Evolutionary conservation across 768 basidiomycete species (phyloP).

Genomic region (Melanogaster broomeanus): DNA sequence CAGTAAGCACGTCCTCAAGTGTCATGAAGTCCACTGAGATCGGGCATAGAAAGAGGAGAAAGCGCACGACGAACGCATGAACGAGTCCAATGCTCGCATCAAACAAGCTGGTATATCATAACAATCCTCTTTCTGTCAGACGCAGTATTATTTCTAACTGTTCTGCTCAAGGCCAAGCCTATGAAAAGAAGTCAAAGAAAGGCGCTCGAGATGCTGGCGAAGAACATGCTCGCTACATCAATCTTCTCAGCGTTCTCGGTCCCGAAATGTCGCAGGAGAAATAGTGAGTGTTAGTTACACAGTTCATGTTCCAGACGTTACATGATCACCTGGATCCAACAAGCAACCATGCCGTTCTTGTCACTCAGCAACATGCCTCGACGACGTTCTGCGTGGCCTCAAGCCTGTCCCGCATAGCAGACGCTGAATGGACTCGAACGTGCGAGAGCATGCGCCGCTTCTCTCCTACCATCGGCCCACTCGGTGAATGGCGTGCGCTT

Average conservation of each 20-base stretch:
- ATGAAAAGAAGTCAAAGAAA: slow-evolving; percentile 83
- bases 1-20: slow-evolving; percentile 45
- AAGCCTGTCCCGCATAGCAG: slow-evolving; percentile 68
- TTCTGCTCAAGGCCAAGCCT: slow-evolving; percentile 53
- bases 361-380: slow-evolving; percentile 60
- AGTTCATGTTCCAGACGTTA: background rate
- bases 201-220: slow-evolving; percentile 64
- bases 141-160: slow-evolving; percentile 3
- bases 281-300: slow-evolving; percentile 49
- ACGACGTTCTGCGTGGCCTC: slow-evolving; percentile 65
- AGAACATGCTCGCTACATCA: slow-evolving; percentile 78
- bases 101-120: slow-evolving; percentile 65
- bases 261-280: slow-evolving; percentile 82
- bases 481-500: slow-evolving; percentile 70
- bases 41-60: slow-evolving; percentile 75
- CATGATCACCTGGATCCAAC: background rate
- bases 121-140: background rate
- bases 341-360: slow-evolving; percentile 66
- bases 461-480: slow-evolving; percentile 64
- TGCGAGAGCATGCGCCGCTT: slow-evolving; percentile 73
- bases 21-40: background rate
- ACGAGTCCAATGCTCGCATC: slow-evolving; percentile 66
- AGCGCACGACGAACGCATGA: slow-evolving; percentile 70
- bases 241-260: slow-evolving; percentile 67
- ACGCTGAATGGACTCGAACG: slow-evolving; percentile 72